Conservation (phyloP, 305 asterid species). For the Rubia peregrina region DNA sequence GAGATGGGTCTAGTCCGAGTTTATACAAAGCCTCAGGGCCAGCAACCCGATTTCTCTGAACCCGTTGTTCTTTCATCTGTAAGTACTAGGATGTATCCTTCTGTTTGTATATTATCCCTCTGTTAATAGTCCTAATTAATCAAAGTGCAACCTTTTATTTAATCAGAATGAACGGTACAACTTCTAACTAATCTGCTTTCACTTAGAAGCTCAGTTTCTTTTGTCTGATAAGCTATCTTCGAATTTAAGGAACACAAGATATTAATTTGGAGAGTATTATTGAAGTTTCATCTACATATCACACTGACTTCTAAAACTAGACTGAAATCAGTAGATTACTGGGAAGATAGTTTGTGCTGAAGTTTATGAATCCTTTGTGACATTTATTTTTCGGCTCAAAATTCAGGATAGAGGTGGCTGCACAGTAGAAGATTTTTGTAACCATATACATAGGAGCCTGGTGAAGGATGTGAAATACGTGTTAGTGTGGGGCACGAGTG, state of each 20-base stretch:
- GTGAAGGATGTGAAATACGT: constrained; percentile 94
- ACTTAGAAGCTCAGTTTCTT: background rate
- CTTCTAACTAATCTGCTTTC: background rate
- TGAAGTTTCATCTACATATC: background rate
- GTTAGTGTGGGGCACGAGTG: constrained; percentile 91
- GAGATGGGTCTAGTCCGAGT: constrained; percentile 97
- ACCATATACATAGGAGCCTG: constrained; percentile 92
- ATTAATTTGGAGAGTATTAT: background rate
- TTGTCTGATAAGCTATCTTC: background rate
- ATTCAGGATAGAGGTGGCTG: constrained; percentile 98
- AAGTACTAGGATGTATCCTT: constrained; percentile 25
- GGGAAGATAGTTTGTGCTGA: background rate
- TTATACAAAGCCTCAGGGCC: constrained; percentile 98
- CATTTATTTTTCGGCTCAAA: constrained; percentile 16
- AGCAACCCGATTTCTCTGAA: constrained; percentile 93
- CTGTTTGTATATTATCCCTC: background rate
- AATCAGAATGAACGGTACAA: background rate
- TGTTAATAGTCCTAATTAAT: background rate
- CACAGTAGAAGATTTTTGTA: constrained; percentile 86
- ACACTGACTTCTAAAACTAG: background rate
- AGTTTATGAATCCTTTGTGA: constrained; percentile 2
- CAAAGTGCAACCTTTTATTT: background rate
- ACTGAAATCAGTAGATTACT: background rate
- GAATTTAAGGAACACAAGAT: background rate
- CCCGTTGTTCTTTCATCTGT: constrained; percentile 96